Base-by-base conservation (phyloP, 2,329 filamentous ascomycete genomes). In the Myriosclerotinia duriaeana region DNA sequence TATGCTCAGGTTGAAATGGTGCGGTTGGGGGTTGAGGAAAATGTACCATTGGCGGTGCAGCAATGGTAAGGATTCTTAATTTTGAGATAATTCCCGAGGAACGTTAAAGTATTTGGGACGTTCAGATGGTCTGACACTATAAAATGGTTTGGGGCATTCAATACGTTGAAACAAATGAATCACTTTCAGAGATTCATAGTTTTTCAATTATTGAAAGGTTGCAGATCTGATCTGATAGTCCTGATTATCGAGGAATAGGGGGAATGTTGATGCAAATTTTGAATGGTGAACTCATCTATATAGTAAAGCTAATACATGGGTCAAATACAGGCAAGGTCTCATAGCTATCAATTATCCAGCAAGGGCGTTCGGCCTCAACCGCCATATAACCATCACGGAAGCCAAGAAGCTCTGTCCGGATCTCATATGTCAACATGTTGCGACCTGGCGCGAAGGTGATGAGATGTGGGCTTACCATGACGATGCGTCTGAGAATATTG, bases 341-440 rank as follows among this genome's bases (percentile, higher is more conserved):
- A 99, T 99, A 76, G 95, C 95, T 3, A 88, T 99, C 78, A 99
- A 99, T 80, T 99, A 99, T 75, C 88, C 95, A 2, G 93, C 94
- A 6, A 88, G 95, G 20, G 84, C 85, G 11, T 93, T 87, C 73
- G 93, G 92, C 2, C 87, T 99, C 64, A 89, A 83, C 54, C 83
- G 94, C 44, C 91, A 96, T 79, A 88, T 94, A 70, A 90, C 87
- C 11, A 84, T 92, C 53, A 82, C 83, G 5, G 95, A 98, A 74
- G 95, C 95, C 22, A 89, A 88, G 78, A 94, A 94, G 77, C 82
- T 92, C 69, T 99, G 95, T 74, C 93, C 94, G 0, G 82, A 90
- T 17, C 83, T 99, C 40, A 87, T 96, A 66, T 82, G 91, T 64
- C 94, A 97, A 78, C 95, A 99, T 77, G 95, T 98, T 22, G 93